Base-by-base conservation (phyloP, 1,139 yeast genomes). In the Candida tropicalis region DNA sequence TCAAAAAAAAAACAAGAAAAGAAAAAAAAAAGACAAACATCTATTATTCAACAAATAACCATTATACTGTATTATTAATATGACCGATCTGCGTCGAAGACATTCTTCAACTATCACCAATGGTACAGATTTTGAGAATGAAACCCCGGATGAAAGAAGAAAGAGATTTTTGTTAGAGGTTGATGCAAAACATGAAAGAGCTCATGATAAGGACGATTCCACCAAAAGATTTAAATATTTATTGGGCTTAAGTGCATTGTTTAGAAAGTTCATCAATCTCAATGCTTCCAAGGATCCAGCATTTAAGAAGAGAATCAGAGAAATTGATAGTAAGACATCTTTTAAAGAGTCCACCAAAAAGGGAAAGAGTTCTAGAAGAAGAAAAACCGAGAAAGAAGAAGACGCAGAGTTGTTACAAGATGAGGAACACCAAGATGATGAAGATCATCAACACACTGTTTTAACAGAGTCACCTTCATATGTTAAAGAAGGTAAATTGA, bases 381-480 rank as follows among this genome's bases (percentile, higher is more conserved):
- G 96, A 47, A 87, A 87, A 59, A 84, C 95, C 0, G 96, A 88
- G 62, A 84, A 87, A 62, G 97, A 91, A 58, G 98, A 91, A 60
- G 97, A 89, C 61, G 96, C 89, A 1, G 97, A 89, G 62, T 70
- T 89, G 45, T 70, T 91, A 54, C 77, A 79, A 51, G 96, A 85
- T 40, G 96, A 88, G 58, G 93, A 82, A 46, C 71, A 70, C 39
- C 62, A 66, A 42, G 66, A 57, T 38, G 84, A 78, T 41, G 84
- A 66, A 35, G 73, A 66, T 23, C 54, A 59, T 34, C 80, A 77
- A 28, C 68, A 78, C 3, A 81, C 87, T 0, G 79, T 85, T 7
- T 73, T 89, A 50, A 83, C 93, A 0, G 93, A 87, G 54, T 82
- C 95, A 1, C 99, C 99, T 0, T 66, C 79, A 10, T 93, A 75